Evolutionary conservation across 2,329 filamentous ascomycete genomes (phyloP).

Genomic region (Helminthosporium solani): DNA sequence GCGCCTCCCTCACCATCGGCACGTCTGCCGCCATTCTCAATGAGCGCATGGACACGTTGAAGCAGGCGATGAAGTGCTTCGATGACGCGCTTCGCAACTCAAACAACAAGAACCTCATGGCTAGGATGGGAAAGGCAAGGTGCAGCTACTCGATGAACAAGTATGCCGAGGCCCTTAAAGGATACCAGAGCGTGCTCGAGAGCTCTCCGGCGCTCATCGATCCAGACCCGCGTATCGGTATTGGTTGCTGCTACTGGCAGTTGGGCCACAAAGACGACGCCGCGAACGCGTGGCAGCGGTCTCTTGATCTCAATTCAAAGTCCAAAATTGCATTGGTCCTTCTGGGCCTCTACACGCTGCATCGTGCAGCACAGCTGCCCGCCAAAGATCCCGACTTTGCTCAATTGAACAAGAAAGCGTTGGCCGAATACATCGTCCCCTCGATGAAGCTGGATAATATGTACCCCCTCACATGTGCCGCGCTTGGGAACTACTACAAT

Average conservation of each 20-base stretch:
- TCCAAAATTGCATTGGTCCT: conserved; percentile 91
- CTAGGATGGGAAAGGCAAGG: conserved; percentile 83
- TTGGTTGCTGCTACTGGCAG: conserved; percentile 97
- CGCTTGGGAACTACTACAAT: conserved; percentile 88
- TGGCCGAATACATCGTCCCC: conserved; percentile 91
- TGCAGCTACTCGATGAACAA: conserved; percentile 84
- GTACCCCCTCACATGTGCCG: conserved; percentile 83
- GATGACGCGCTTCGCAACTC: conserved; percentile 89
- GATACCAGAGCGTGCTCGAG: conserved; percentile 83
- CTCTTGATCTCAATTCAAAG: conserved; percentile 75
- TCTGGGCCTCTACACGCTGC: conserved; percentile 85
- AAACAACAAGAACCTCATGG: conserved; percentile 85
- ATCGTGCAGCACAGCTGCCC: conserved; percentile 78
- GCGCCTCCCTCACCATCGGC: conserved; percentile 75
- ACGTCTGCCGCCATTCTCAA: conserved; percentile 64
- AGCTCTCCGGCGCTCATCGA: conserved; percentile 87
- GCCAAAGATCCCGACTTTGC: conserved; percentile 84
- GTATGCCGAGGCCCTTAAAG: conserved; percentile 77
- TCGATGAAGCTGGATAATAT: conserved; percentile 93
- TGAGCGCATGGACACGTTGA: conserved; percentile 75
- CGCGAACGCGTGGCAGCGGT: conserved; percentile 84
- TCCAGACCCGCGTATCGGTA: conserved; percentile 91
- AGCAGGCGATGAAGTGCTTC: conserved; percentile 86
- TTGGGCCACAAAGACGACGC: conserved; percentile 93
- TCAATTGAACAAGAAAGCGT: conserved; percentile 83